Evolutionary conservation across 192 early-diverging fungal genomes (phyloP).

Genomic region (Linnemannia hyalina): DNA sequence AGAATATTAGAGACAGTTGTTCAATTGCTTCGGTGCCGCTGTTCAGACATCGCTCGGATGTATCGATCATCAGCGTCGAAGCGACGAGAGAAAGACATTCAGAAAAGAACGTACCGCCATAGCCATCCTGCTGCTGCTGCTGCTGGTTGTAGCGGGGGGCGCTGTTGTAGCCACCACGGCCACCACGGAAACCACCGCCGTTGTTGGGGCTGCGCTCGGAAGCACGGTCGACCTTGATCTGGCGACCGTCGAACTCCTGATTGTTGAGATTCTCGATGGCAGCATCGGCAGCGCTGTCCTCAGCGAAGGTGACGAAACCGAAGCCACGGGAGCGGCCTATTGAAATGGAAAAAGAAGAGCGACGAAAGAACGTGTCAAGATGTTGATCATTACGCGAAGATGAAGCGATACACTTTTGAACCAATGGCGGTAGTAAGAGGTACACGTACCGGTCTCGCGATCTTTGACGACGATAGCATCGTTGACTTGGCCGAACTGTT

Average conservation of each 20-base stretch:
- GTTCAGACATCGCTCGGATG: neutral
- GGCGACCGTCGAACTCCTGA: constrained; percentile 80
- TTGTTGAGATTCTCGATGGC: constrained; percentile 76
- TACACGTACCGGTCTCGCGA: constrained; percentile 75
- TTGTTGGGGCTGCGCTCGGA: constrained; percentile 37
- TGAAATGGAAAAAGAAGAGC: neutral
- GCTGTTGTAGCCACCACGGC: constrained; percentile 42
- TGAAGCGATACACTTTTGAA: neutral
- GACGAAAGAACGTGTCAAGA: neutral
- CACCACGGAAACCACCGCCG: constrained; percentile 26
- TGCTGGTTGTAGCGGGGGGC: constrained; percentile 22
- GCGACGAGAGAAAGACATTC: neutral
- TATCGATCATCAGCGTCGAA: neutral
- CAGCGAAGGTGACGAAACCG: constrained; percentile 82
- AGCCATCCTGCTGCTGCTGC: neutral
- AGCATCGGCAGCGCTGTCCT: constrained; percentile 58
- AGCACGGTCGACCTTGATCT: constrained; percentile 69
- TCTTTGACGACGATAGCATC: constrained; percentile 78
- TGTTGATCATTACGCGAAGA: neutral
- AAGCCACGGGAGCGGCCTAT: constrained; percentile 84
- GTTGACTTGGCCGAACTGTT: constrained; percentile 70
- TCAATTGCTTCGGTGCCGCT: too few relatives aligned
- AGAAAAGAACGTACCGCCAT: neutral
- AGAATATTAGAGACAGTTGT: neutral
- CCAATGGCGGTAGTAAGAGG: neutral